Conservation (phyloP, 2,329 filamentous ascomycete species). For the Botrytis medusae region DNA sequence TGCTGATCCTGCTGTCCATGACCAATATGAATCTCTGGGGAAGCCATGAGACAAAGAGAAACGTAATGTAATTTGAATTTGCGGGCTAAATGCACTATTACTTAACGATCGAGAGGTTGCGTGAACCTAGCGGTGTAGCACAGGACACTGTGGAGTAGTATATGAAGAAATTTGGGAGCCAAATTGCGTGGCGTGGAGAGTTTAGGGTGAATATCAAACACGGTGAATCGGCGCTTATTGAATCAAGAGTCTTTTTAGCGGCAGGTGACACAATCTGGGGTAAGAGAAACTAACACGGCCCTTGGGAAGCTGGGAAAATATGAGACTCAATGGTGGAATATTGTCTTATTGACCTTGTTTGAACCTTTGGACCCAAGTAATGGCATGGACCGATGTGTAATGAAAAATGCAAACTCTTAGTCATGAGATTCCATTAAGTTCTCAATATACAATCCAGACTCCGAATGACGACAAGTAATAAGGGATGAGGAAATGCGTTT, state of each 20-base stretch:
- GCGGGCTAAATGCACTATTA: conserved; percentile 24
- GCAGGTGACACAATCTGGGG: conserved; percentile 35
- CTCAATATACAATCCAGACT: conserved; percentile 8
- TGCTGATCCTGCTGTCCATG: conserved; percentile 22
- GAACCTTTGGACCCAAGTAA: not conserved
- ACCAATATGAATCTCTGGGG: conserved; percentile 22
- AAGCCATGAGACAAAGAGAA: conserved; percentile 29
- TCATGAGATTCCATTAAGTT: conserved; percentile 32
- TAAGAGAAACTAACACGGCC: conserved; percentile 24
- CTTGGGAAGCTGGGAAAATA: conserved; percentile 14
- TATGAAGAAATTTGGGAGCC: conserved; percentile 12
- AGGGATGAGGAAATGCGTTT: conserved; percentile 18
- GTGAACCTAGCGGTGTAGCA: conserved; percentile 20
- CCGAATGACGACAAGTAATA: conserved; percentile 11
- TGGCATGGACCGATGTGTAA: conserved; percentile 29
- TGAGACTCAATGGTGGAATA: conserved; percentile 10
- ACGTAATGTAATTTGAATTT: conserved; percentile 30
- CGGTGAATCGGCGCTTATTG: conserved; percentile 14
- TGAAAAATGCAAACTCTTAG: conserved; percentile 33
- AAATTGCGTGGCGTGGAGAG: conserved; percentile 23
- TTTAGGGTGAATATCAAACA: conserved; percentile 13
- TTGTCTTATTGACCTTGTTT: conserved; percentile 6
- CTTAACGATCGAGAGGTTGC: not conserved
- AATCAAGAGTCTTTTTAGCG: conserved; percentile 15
- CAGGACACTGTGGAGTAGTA: not conserved